Conservation (phyloP, 495 filamentous ascomycete genomes). For the Penicillium antarcticum region DNA sequence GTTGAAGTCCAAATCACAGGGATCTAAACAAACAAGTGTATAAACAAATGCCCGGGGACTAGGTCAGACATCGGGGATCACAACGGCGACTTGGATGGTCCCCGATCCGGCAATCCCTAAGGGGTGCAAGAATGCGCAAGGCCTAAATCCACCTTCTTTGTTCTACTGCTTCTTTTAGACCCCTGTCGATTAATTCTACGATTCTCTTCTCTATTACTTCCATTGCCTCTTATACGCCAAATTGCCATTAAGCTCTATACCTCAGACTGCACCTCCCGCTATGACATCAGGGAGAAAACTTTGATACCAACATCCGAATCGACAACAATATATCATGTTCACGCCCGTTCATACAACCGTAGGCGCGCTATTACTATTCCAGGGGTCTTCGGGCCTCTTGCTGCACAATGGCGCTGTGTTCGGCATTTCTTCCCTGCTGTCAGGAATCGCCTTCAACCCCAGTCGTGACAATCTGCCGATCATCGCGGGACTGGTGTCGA, state of each 20-base stretch:
- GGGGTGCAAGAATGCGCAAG: constrained; percentile 2
- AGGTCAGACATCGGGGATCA: constrained; percentile 14
- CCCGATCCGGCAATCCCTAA: constrained; percentile 13
- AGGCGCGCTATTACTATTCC: constrained; percentile 53
- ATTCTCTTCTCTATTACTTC: too few relatives aligned
- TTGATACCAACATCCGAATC: constrained; percentile 8
- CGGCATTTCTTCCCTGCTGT: constrained; percentile 52
- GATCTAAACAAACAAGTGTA: neutral
- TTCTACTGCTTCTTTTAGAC: neutral
- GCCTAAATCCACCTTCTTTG: neutral
- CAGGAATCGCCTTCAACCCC: constrained; percentile 35
- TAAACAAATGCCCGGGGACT: constrained; percentile 2
- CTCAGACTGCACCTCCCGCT: neutral
- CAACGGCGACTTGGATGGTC: constrained; percentile 10
- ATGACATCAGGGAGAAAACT: constrained; percentile 15
- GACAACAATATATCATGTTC: constrained; percentile 44
- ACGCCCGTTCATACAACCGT: constrained; percentile 55
- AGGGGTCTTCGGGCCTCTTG: constrained; percentile 52
- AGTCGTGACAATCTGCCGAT: constrained; percentile 44
- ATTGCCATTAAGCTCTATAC: too few relatives aligned
- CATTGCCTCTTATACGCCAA: too few relatives aligned
- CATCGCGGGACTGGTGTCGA: constrained; percentile 45
- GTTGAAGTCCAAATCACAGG: neutral
- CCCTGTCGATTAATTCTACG: too few relatives aligned
- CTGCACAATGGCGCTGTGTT: constrained; percentile 52